Conservation (phyloP, 345 rosid genomes). For the Pistacia vera region DNA sequence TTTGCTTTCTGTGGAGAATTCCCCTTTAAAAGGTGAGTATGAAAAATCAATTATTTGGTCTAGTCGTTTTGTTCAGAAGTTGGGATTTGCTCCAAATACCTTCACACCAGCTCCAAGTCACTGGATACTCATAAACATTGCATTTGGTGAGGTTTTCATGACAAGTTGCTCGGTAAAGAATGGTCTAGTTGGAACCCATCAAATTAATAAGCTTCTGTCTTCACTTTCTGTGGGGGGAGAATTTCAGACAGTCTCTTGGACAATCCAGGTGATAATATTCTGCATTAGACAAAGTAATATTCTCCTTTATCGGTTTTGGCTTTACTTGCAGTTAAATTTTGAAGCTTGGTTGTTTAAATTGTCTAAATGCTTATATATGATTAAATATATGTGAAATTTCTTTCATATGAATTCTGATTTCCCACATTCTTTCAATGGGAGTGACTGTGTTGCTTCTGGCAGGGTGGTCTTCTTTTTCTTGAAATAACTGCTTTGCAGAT, state of each 20-base stretch:
- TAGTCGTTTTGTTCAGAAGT: slow-evolving; percentile 36
- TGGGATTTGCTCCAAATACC: slow-evolving; percentile 40
- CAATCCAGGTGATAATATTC: slow-evolving; percentile 55
- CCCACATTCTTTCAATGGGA: slow-evolving; percentile 20
- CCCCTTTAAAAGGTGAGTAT: slow-evolving; percentile 35
- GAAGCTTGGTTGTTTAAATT: not conserved
- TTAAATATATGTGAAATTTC: not conserved
- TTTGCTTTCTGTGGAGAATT: slow-evolving; percentile 26
- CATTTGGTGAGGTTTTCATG: slow-evolving; percentile 50
- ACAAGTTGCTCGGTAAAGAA: slow-evolving; percentile 56
- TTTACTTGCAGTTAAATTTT: slow-evolving; percentile 11
- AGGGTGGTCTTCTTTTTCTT: slow-evolving; percentile 78
- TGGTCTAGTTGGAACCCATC: slow-evolving; percentile 47
- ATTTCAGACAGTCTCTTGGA: slow-evolving; percentile 53
- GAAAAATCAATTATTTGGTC: slow-evolving; percentile 40
- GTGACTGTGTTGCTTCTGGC: slow-evolving; percentile 45
- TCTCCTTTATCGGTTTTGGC: slow-evolving; percentile 12
- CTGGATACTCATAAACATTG: slow-evolving; percentile 51
- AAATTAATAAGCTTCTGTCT: slow-evolving; percentile 54
- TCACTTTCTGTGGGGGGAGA: slow-evolving; percentile 60
- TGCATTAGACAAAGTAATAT: slow-evolving; percentile 12
- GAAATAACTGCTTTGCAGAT: slow-evolving; percentile 60
- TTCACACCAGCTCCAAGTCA: slow-evolving; percentile 32
- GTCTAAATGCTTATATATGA: not conserved
- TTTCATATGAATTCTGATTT: slow-evolving; percentile 11